phyloP scores from a whole-genome alignment of 345 rosid species.

The rapeseed (Brassica napus) region Da-Ae NC_063434.1:1714501-1715000 shows the following conservation, averaged over 20 bases:
- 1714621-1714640: constrained; percentile 54
- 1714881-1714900: constrained; percentile 46
- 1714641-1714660: constrained; percentile 61
- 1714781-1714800: constrained; percentile 78
- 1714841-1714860: constrained; percentile 51
- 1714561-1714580: constrained; percentile 71
- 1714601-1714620: constrained; percentile 53
- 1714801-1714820: constrained; percentile 67
- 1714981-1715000: constrained; percentile 38
- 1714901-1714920: constrained; percentile 56
- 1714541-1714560: constrained; percentile 68
- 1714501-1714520: constrained; percentile 70
- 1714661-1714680: constrained; percentile 83
- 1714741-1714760: constrained; percentile 57
- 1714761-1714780: constrained; percentile 72
- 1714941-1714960: constrained; percentile 52
- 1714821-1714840: constrained; percentile 57
- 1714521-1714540: constrained; percentile 58
- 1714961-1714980: constrained; percentile 47
- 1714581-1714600: constrained; percentile 80
- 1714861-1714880: constrained; percentile 45
- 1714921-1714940: constrained; percentile 39
- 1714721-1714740: constrained; percentile 53
- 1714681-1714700: constrained; percentile 62
- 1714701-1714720: constrained; percentile 58